Percentiles rank a stretch among this genome's conserved stretches.
Conservation (phyloP, 768 basidiomycete genomes). For the Royoungia palumana region DNA sequence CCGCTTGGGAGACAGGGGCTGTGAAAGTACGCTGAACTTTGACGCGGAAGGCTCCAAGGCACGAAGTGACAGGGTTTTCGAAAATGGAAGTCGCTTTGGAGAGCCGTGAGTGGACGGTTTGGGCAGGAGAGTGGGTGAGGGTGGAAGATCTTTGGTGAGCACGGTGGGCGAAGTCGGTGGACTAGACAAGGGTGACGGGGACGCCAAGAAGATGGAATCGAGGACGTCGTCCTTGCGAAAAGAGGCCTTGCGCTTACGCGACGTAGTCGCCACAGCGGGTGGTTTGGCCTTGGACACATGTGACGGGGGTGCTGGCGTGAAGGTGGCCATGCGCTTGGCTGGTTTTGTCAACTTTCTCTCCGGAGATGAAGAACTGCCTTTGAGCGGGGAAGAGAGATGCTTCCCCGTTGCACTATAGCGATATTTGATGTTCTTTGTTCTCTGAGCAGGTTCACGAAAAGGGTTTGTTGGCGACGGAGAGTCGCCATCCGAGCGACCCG, state of each 20-base stretch:
- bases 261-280: conserved; percentile 11
- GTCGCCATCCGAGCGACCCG: conserved; percentile 24
- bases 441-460: conserved; percentile 24
- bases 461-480: conserved; percentile 15
- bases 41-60: conserved; percentile 8
- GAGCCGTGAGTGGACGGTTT: not conserved
- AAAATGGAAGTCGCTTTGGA: conserved; percentile 4
- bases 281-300: conserved; percentile 11
- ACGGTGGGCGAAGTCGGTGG: conserved; percentile 15
- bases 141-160: conserved; percentile 16
- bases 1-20: conserved; percentile 19
- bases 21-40: conserved; percentile 11
- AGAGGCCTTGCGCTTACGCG: conserved; percentile 31
- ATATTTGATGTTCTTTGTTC: conserved; percentile 29
- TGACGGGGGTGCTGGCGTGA: conserved; percentile 12
- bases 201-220: conserved; percentile 9
- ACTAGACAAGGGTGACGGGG: conserved; percentile 28
- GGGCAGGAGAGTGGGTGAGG: conserved; percentile 7
- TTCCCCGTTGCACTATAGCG: conserved; percentile 33
- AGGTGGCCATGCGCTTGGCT: conserved; percentile 1
- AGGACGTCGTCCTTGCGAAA: conserved; percentile 9
- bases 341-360: conserved; percentile 16
- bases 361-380: conserved; percentile 31
- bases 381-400: conserved; percentile 33
- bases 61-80: conserved; percentile 15